Percentiles rank a stretch among this genome's conserved stretches.
Conservation (phyloP, 1,284 basidiomycete species). For the Cystobasidium pallidum region DNA sequence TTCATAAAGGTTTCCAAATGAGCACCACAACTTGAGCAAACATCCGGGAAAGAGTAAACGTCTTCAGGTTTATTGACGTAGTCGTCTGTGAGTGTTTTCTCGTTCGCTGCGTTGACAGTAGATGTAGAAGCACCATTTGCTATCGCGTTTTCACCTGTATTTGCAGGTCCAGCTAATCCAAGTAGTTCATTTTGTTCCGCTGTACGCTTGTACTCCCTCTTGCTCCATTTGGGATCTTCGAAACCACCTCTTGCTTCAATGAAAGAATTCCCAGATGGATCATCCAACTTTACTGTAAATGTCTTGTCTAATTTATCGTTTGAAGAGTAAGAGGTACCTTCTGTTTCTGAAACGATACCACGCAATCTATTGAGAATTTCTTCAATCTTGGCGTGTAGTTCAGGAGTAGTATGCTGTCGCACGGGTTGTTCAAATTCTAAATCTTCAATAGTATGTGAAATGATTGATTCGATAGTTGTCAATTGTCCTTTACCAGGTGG, state of each 20-base stretch:
- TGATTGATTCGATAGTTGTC: constrained; percentile 91
- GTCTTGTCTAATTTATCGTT: constrained; percentile 61
- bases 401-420: constrained; percentile 78
- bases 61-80: constrained; percentile 69
- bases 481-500: constrained; percentile 83
- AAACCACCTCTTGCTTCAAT: constrained; percentile 78
- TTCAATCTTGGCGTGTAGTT: constrained; percentile 77
- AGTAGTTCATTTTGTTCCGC: constrained; percentile 80
- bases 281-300: constrained; percentile 86
- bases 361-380: constrained; percentile 70
- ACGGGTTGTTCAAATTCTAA: constrained; percentile 83
- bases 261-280: constrained; percentile 94
- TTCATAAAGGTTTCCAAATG: constrained; percentile 89
- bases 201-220: constrained; percentile 82
- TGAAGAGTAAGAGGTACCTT: constrained; percentile 59
- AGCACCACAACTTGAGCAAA: constrained; percentile 86
- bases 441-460: constrained; percentile 83
- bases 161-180: constrained; percentile 64
- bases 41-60: constrained; percentile 83
- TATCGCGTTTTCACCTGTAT: constrained; percentile 9
- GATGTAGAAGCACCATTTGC: not conserved
- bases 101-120: constrained; percentile 32
- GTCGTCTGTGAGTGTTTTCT: constrained; percentile 53
- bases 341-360: constrained; percentile 69
- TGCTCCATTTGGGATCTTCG: constrained; percentile 87